Evolutionary conservation across 208 protist species (phyloP), one percentile per base, ranked within the genome.

Genomic region (Acanthamoeba castellanii): DNA sequence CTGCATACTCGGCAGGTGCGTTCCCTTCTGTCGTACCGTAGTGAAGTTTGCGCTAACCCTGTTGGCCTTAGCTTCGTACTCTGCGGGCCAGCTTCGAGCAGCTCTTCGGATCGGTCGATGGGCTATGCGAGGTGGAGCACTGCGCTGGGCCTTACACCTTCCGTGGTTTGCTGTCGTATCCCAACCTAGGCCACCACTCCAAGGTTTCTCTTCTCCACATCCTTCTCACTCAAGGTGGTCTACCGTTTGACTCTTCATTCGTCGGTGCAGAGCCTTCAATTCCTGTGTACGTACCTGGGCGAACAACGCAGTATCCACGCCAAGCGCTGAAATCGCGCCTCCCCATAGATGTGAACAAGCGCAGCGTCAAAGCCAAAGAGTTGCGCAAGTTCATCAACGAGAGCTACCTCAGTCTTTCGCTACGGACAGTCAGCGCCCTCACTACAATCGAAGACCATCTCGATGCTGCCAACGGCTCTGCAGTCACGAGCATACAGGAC

Each of bases 381-480:
- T 45, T 92, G 6, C 87, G 64, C 61, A 92, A 76, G 42, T 57
- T 78, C 61, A 74, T 92, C 32, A 92, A 70, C 64, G 64, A 34
- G 45, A 92, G 87, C 64, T 92, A 59, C 45, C 30, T 70, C 42
- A 45, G 37, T 13, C 87, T 76, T 25, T 78, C 57, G 16, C 27
- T 92, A 37, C 13, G 25, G 3, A 3, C 61, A 7, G 37, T 34
- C n/a, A 16, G 47, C 59, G 45, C 20, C 22, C 5, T 20, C 9
- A 47, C 25, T 1, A 78, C 13, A 14, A 87, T 8, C 18, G 8
- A 47, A 57, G 78, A 64, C 13, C 47, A 64, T 9, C 47, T 18
- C n/a, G 81, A 18, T 6, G 13, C 32, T n/a, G 42, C 34, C 22
- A 16, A 18, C 20, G 30, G 5, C 32, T 30, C 37, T 68, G n/a